Percentiles rank a stretch among this genome's conserved stretches.
Conservation (phyloP, 2,329 filamentous ascomycete species). For the Coleophoma eucalyptorum region DNA sequence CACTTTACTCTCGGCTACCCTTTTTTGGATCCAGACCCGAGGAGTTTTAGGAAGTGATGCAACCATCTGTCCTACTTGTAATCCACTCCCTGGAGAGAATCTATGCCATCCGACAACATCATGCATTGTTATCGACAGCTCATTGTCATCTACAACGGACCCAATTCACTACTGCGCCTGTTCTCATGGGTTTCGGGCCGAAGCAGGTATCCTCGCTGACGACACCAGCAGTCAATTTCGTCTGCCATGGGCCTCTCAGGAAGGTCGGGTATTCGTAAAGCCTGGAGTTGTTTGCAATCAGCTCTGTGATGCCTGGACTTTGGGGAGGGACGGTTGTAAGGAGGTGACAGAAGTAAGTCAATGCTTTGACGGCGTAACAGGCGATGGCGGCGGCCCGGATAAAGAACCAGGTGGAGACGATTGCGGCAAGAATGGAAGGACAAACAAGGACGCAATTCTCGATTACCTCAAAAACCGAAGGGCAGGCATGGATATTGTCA, state of each 20-base stretch:
- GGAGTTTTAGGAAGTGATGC: no score
- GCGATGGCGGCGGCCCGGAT: no score
- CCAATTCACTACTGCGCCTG: not conserved
- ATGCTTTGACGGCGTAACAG: not conserved
- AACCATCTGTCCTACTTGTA: not conserved
- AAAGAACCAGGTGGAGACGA: no score
- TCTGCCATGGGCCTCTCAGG: not conserved
- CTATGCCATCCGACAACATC: not conserved
- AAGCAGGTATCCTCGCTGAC: not conserved
- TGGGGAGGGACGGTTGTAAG: not conserved
- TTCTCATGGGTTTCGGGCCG: not conserved
- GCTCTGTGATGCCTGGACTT: not conserved
- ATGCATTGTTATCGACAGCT: not conserved
- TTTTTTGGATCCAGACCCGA: no score
- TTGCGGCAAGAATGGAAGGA: no score
- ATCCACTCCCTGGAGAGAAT: not conserved
- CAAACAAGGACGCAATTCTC: no score
- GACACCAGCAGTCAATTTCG: not conserved
- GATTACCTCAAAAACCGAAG: no score
- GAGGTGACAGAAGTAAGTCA: not conserved
- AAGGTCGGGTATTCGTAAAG: not conserved
- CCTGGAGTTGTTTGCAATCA: not conserved
- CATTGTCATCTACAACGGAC: not conserved
- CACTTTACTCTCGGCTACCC: no score
- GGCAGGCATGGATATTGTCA: no score